Conservation (phyloP, 2,329 filamentous ascomycete genomes). For the Aspergillus floridensis region DNA sequence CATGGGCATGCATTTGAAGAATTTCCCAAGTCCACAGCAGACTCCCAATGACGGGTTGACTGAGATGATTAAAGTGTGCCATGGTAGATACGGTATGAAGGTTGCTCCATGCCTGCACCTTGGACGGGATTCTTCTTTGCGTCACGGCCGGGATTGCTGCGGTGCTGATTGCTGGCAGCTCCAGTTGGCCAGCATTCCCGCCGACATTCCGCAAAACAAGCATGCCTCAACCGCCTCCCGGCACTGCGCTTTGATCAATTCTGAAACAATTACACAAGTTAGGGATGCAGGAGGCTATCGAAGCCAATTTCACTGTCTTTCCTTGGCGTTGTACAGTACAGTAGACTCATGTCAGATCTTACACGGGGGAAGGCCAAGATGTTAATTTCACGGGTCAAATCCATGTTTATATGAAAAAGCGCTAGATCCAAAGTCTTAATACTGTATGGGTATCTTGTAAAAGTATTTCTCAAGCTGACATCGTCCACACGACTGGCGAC, state of each 20-base stretch:
- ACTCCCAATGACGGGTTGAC: not conserved
- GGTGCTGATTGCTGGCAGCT: not conserved
- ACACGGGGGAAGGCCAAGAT: not conserved
- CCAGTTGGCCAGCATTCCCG: not conserved
- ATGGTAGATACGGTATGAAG: not conserved
- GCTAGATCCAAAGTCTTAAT: not conserved
- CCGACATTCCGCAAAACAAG: not conserved
- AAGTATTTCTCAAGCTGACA: not conserved
- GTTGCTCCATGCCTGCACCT: not conserved
- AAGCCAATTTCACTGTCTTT: not conserved
- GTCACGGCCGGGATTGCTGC: not conserved
- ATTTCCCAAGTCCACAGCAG: not conserved
- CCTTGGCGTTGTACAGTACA: not conserved
- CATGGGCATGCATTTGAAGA: not conserved
- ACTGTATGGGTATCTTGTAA: constrained; percentile 2
- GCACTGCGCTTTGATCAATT: not conserved
- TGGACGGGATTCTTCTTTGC: not conserved
- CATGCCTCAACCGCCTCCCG: not conserved
- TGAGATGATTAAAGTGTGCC: not conserved
- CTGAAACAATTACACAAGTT: not conserved
- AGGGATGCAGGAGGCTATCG: not conserved
- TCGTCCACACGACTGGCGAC: not conserved
- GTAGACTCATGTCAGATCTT: not conserved
- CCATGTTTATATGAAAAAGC: not conserved
- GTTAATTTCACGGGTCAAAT: not conserved